These are phyloP conservation scores for Globisporangium lucens DNA, from an alignment of 352 stramenopile species.

Conservation along the genomic window DNA sequence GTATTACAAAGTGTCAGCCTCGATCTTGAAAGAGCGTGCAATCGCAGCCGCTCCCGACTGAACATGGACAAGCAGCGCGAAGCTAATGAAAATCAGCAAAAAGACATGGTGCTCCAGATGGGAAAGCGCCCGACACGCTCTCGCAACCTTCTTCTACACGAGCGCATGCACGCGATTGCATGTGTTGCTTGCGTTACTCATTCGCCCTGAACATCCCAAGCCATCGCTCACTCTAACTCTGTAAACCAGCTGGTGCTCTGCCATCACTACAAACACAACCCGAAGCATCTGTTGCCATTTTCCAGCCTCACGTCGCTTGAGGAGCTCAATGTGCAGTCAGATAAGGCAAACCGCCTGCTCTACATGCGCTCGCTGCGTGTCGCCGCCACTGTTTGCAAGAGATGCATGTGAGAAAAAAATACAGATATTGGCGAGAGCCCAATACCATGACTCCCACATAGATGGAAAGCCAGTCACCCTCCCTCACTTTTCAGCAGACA, in stretches of 20 bases:
- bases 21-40: not conserved
- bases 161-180: not conserved
- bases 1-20: not conserved
- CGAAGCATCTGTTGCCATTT: too few relatives aligned
- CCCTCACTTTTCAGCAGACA: not conserved
- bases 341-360: not conserved
- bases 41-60: not conserved
- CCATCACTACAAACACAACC: too few relatives aligned
- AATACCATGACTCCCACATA: not conserved
- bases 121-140: not conserved
- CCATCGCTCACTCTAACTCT: not conserved
- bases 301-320: too few relatives aligned
- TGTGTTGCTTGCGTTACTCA: not conserved
- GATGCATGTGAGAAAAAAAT: not conserved
- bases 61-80: not conserved
- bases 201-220: too few relatives aligned
- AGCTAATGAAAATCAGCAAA: not conserved
- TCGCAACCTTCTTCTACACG: not conserved
- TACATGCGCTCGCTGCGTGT: not conserved
- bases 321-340: not conserved
- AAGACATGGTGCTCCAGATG: not conserved
- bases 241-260: not conserved
- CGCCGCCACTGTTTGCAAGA: not conserved
- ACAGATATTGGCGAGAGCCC: not conserved
- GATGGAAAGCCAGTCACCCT: not conserved